Evolutionary conservation across 1,284 basidiomycete genomes (phyloP).

Genomic region (Naganishia liquefaciens): DNA sequence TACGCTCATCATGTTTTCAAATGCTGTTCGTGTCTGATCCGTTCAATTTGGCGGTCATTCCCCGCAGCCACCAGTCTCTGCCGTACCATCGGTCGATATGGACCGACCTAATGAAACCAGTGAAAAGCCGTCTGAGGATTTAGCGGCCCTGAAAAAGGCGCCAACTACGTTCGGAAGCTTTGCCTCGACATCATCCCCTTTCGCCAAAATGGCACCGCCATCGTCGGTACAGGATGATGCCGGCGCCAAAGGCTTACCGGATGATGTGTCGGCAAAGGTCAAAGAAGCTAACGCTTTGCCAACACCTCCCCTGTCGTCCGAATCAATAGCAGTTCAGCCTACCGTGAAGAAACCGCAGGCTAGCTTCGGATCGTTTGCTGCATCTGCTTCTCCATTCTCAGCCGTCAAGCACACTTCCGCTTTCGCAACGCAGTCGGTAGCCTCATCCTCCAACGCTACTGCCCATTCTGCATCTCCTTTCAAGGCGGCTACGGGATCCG

Average conservation of each 20-base stretch:
- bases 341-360: slow-evolving; percentile 42
- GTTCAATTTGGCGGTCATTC: neutral
- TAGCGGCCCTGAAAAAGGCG: slow-evolving; percentile 38
- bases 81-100: slow-evolving; percentile 16
- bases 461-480: slow-evolving; percentile 39
- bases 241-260: slow-evolving; percentile 64
- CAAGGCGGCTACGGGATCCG: slow-evolving; percentile 21
- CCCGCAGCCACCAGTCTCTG: slow-evolving; percentile 23
- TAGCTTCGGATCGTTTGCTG: slow-evolving; percentile 65
- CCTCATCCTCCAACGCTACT: slow-evolving; percentile 35
- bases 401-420: slow-evolving; percentile 30
- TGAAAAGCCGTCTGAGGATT: slow-evolving; percentile 5
- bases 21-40: neutral
- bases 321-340: slow-evolving; percentile 22
- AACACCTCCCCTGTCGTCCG: slow-evolving; percentile 26
- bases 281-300: slow-evolving; percentile 41
- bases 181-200: slow-evolving; percentile 64
- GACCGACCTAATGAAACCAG: neutral
- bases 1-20: slow-evolving; percentile 1
- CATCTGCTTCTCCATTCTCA: slow-evolving; percentile 63
- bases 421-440: slow-evolving; percentile 30
- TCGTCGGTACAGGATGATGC: slow-evolving; percentile 56
- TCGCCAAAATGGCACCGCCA: slow-evolving; percentile 56
- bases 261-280: slow-evolving; percentile 52
- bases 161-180: slow-evolving; percentile 62